These are phyloP conservation scores for Sabuloglossum arenarium DNA, from an alignment of 495 filamentous ascomycete genomes.

Conservation along the genomic window DNA sequence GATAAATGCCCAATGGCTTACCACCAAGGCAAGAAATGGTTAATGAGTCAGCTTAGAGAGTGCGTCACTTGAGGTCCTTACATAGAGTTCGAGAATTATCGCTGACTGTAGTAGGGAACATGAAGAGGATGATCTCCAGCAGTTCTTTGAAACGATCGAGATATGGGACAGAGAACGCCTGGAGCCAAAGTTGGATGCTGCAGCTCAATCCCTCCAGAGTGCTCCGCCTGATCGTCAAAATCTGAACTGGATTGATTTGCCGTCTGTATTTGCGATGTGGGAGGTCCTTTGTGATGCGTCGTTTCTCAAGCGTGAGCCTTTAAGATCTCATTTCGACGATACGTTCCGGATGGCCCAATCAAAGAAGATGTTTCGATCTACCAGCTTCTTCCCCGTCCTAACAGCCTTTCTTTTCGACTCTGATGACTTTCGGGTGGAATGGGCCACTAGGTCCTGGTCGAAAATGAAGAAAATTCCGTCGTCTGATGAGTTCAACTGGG, in stretches of 20 bases:
- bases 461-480: conserved; percentile 30
- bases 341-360: conserved; percentile 60
- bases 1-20: conserved; percentile 64
- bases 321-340: conserved; percentile 42
- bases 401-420: conserved; percentile 59
- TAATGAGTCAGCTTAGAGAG: conserved; percentile 38
- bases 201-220: conserved; percentile 26
- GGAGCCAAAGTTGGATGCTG: conserved; percentile 27
- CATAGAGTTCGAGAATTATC: neutral
- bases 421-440: conserved; percentile 33
- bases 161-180: conserved; percentile 42
- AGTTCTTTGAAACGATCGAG: conserved; percentile 33
- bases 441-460: conserved; percentile 48
- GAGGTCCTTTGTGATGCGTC: conserved; percentile 41
- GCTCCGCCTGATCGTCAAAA: conserved; percentile 26
- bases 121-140: conserved; percentile 38
- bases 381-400: conserved; percentile 54
- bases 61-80: conserved; percentile 5
- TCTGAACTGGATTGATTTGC: conserved; percentile 25
- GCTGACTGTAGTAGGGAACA: conserved; percentile 21
- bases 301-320: conserved; percentile 27
- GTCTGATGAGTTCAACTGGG: conserved; percentile 64
- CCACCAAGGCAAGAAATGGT: conserved; percentile 45
- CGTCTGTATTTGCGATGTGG: conserved; percentile 36
- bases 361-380: conserved; percentile 46